These are phyloP conservation scores for Cordyceps militaris DNA, from an alignment of 2,329 filamentous ascomycete species.

Conservation along the genomic window DNA sequence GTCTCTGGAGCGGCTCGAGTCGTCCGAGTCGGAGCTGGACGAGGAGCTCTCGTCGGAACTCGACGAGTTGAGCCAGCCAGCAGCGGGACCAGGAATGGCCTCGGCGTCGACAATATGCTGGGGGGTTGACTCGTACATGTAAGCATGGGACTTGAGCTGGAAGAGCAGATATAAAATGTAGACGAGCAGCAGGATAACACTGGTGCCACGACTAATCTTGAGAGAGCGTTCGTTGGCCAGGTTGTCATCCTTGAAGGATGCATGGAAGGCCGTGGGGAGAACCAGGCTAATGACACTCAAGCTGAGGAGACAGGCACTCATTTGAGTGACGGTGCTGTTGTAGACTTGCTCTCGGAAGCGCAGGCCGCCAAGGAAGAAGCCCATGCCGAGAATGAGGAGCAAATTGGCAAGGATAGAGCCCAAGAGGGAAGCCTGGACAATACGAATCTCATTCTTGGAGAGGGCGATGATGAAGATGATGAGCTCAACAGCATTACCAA, in stretches of 20 bases:
- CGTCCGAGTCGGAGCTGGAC: slow-evolving; percentile 63
- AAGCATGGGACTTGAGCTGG: slow-evolving; percentile 85
- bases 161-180: slow-evolving; percentile 82
- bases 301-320: slow-evolving; percentile 89
- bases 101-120: slow-evolving; percentile 92
- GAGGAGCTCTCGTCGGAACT: slow-evolving; percentile 49
- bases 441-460: slow-evolving; percentile 68
- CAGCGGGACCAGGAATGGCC: slow-evolving; percentile 74
- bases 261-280: slow-evolving; percentile 85
- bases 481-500: slow-evolving; percentile 72
- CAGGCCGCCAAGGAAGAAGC: slow-evolving; percentile 78
- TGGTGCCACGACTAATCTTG: slow-evolving; percentile 83
- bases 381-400: slow-evolving; percentile 85
- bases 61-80: slow-evolving; percentile 72
- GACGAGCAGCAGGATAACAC: slow-evolving; percentile 73
- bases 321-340: slow-evolving; percentile 91
- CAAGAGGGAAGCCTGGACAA: slow-evolving; percentile 83
- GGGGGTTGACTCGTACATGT: slow-evolving; percentile 87
- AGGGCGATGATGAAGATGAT: slow-evolving; percentile 50
- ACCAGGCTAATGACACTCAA: slow-evolving; percentile 84
- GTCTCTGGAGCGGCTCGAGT: slow-evolving; percentile 44
- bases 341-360: slow-evolving; percentile 90
- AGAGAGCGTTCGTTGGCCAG: slow-evolving; percentile 65
- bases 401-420: slow-evolving; percentile 87
- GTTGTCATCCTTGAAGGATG: slow-evolving; percentile 61